A percentile compares a stretch with the other conserved stretches of the same genome.
Evolutionary conservation across 2,329 filamentous ascomycete species (phyloP).

Genomic region (Parascedosporium putredinis): DNA sequence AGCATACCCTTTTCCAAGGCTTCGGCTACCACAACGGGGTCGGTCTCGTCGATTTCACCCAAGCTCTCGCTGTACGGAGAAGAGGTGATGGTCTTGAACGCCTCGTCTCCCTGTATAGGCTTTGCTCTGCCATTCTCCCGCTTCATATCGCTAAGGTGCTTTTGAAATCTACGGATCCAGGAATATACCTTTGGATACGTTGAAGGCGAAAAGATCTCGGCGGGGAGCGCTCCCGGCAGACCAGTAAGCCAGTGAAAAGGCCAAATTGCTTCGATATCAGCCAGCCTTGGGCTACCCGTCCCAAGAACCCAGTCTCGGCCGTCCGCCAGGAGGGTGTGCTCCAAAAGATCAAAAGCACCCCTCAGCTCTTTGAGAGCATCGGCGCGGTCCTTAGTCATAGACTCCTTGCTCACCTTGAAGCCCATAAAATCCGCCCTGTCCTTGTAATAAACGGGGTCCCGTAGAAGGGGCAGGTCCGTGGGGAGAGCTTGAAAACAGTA

Average conservation of each 20-base stretch:
- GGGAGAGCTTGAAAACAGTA: conserved; percentile 47
- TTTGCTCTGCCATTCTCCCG: conserved; percentile 24
- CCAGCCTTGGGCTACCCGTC: conserved; percentile 41
- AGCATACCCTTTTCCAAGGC: conserved; percentile 40
- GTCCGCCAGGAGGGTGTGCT: conserved; percentile 53
- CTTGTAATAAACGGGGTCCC: conserved; percentile 46
- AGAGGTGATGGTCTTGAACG: conserved; percentile 33
- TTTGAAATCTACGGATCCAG: conserved; percentile 54
- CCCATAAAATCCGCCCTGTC: conserved; percentile 39
- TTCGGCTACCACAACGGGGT: conserved; percentile 34
- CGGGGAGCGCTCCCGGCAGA: conserved; percentile 44
- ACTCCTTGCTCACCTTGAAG: conserved; percentile 15
- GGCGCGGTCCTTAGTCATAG: conserved; percentile 25
- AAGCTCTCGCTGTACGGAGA: conserved; percentile 33
- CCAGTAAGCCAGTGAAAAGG: conserved; percentile 53
- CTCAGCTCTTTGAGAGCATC: conserved; percentile 47
- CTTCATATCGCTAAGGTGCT: conserved; percentile 31
- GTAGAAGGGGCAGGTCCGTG: conserved; percentile 37
- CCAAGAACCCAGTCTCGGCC: conserved; percentile 55
- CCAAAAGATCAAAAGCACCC: conserved; percentile 45
- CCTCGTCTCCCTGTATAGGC: conserved; percentile 41
- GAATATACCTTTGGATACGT: conserved; percentile 50
- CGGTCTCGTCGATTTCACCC: conserved; percentile 32
- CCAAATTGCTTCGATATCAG: conserved; percentile 62
- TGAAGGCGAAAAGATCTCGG: conserved; percentile 36